Conservation (phyloP, 2,329 filamentous ascomycete species). For the Aspergillus sp. region DNA sequence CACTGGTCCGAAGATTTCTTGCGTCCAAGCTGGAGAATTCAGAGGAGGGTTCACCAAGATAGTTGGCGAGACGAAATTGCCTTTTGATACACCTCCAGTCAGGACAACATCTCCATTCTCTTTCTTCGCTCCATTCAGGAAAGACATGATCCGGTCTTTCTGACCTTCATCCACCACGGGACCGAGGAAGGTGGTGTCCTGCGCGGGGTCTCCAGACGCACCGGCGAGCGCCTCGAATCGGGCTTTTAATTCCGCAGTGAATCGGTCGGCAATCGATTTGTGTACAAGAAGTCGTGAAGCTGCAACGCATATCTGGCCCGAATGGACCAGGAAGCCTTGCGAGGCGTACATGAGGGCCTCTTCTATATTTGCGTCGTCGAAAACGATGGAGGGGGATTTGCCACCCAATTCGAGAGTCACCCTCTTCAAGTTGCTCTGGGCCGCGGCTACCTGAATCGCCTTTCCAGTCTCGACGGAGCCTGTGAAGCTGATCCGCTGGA, state of each 20-base stretch:
- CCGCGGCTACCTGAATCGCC: slow-evolving; percentile 42
- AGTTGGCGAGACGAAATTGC: slow-evolving; percentile 11
- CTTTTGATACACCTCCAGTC: slow-evolving; percentile 7
- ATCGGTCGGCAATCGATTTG: slow-evolving; percentile 14
- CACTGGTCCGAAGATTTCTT: slow-evolving; percentile 13
- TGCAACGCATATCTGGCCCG: slow-evolving; percentile 23
- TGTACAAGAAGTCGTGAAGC: slow-evolving; percentile 22
- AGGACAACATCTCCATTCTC: background rate
- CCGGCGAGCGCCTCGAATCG: slow-evolving; percentile 6
- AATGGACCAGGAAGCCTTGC: slow-evolving; percentile 16
- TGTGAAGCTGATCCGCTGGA: slow-evolving; percentile 36
- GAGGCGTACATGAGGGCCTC: slow-evolving; percentile 19
- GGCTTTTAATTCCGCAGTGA: slow-evolving; percentile 11
- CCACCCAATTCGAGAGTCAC: slow-evolving; percentile 30
- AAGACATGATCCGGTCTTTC: slow-evolving; percentile 10
- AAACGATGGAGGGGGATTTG: slow-evolving; percentile 27
- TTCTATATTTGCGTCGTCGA: slow-evolving; percentile 28
- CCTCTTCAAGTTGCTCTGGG: slow-evolving; percentile 29
- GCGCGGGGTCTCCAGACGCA: background rate
- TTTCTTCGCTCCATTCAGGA: slow-evolving; percentile 6
- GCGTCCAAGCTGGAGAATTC: slow-evolving; percentile 2
- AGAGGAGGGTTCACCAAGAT: slow-evolving; percentile 9
- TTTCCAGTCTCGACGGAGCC: slow-evolving; percentile 26
- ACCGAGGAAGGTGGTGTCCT: slow-evolving; percentile 4
- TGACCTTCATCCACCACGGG: slow-evolving; percentile 11